Evolutionary conservation across 192 early-diverging fungal species (phyloP), one percentile per base, ranked within the genome.

Genomic region (Coemansia erecta): DNA sequence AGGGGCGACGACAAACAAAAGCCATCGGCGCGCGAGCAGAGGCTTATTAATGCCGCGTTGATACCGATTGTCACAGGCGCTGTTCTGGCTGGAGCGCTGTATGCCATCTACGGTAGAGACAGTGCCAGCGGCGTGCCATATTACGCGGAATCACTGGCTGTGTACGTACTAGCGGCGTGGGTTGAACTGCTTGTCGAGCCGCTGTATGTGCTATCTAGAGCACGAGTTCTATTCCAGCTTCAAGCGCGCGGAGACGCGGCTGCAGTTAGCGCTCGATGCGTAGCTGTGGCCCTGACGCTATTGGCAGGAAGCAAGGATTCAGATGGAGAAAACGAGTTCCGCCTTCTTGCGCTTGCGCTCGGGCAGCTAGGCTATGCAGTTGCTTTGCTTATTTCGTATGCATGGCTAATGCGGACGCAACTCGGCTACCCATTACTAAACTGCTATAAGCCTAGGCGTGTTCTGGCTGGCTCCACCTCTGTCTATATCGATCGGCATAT

Each of bases 181-280:
- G 53, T 92, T 12, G 97, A 98, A 72, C 70, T 98, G 1, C 42
- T 82, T 1, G 81, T 88, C 13, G 97, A 98, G 70, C 97, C 97
- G 8, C 66, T 97, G 33, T 95, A 87, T 73, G 85, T 92, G 26
- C 61, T 90, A 14, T 82, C 87, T 0, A 82, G 88, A 31, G 84
- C 85, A 53, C 82, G 81, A 33, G 70, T 95, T 18, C 76, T 89
- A 69, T 93, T 93, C 64, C 82, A 82, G 54, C 60, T 90, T 11
- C 87, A 94, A 17, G 94, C 92, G 4, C 72, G 80, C 24, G 82
- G 92, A 31, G 95, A 98, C 64, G 93, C 90, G 0, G 52, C 82
- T n/a, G 92, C 90, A 0, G 87, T 97, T 21, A 42, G 87, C 31
- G 67, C 86, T 13, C 82, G 89, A 55, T 96, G 93, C 58, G 24